Evolutionary conservation across 192 early-diverging fungal genomes (phyloP), one percentile per base, ranked within the genome.

Genomic region (Podila verticillata): DNA sequence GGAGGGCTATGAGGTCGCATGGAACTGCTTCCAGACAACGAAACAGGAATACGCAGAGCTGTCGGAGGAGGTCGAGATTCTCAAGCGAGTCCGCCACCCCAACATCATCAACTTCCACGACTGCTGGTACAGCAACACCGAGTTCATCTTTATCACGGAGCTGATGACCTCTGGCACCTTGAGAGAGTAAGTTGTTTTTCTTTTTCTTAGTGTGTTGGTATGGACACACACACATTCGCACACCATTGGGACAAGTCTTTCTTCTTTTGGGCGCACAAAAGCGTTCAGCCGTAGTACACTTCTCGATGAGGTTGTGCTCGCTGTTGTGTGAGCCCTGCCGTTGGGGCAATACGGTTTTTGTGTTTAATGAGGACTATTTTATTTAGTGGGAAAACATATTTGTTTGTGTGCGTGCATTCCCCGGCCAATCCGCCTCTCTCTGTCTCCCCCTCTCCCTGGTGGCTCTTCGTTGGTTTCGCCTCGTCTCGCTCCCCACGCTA

Each of bases 1-100:
- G 61, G 93, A 95, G 72, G 95, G 95, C 49, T 91, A 95, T 32
- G 95, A 96, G 74, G 93, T 96, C 22, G 95, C 95, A 30, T 96
- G 95, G 95, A 96, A 95, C 84, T 91, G 91, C 73, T 85, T 95
- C 30, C 89, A 91, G 89, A 93, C 88, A 19, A 89, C 92, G 7
- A 90, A 86, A 72, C 89, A 89, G 54, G 91, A 93, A 63, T 92
- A 89, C 60, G 88, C 89, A 70, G 90, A 91, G 30, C 66, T 94
- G 56, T 87, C 86, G 24, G 87, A 91, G 60, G 93, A 95, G 73
- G 92, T 95, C 48, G 90, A 94, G 68, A 92, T 95, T 48, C 82
- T 95, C 39, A 93, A 94, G 75, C 85, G 89, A 20, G 92, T 95
- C 28, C 86, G 93, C 22, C 93, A 95, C 75, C 90, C 91, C 29